phyloP scores from a whole-genome alignment of 2,329 filamentous ascomycete species.

The Xylaria sp. region DNA sequence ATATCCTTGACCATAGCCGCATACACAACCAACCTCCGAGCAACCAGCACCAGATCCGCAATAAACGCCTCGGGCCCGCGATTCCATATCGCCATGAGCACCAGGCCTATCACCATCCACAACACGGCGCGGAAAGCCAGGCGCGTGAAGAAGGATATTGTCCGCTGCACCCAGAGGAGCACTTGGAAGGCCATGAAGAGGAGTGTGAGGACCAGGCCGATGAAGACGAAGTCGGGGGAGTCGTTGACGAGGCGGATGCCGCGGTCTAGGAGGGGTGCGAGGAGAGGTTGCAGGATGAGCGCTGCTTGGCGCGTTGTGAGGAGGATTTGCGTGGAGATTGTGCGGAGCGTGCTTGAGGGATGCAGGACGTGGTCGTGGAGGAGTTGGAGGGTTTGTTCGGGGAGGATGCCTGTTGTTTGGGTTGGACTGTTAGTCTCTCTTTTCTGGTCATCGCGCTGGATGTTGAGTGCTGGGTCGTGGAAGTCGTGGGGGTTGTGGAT shows the following conservation, averaged over 20 bases:
- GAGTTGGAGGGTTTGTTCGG: slow-evolving; percentile 57
- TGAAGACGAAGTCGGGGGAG: slow-evolving; percentile 57
- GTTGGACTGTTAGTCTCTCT: slow-evolving; percentile 14
- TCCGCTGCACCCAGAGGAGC: slow-evolving; percentile 75
- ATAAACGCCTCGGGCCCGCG: slow-evolving; percentile 73
- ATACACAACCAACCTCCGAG: slow-evolving; percentile 59
- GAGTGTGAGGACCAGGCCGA: slow-evolving; percentile 63
- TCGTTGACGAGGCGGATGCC: slow-evolving; percentile 51
- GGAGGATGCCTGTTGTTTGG: slow-evolving; percentile 53
- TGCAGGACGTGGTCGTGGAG: slow-evolving; percentile 61
- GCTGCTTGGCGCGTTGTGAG: slow-evolving; percentile 42
- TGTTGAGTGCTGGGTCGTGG: no score
- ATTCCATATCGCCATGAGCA: slow-evolving; percentile 69
- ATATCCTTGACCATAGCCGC: slow-evolving; percentile 62
- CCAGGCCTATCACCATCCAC: slow-evolving; percentile 68
- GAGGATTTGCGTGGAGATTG: slow-evolving; percentile 52
- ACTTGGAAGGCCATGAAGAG: slow-evolving; percentile 72
- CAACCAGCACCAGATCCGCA: slow-evolving; percentile 64
- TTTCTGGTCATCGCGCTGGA: no score
- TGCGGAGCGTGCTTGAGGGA: slow-evolving; percentile 59
- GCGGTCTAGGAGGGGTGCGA: slow-evolving; percentile 58
- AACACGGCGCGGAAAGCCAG: slow-evolving; percentile 71
- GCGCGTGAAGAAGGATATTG: slow-evolving; percentile 82
- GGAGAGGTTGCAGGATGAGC: slow-evolving; percentile 54
- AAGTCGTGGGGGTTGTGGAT: neutral